Conservation (phyloP, 192 early-diverging fungal genomes). For the Mycoemilia scoparia region DNA sequence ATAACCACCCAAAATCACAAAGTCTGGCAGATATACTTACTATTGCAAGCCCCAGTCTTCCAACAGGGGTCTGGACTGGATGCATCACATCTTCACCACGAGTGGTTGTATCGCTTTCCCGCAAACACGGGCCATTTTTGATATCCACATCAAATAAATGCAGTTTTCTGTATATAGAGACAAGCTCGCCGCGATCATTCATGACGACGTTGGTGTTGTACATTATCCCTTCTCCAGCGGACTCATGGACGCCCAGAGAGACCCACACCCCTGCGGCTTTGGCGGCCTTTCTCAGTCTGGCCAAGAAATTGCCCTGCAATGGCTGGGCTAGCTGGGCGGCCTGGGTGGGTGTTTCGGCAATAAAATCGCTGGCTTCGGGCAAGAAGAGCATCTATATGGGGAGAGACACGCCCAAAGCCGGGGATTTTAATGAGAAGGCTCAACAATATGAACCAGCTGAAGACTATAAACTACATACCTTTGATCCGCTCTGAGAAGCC, state of each 20-base stretch:
- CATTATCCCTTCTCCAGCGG: constrained; percentile 11
- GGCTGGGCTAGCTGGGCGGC: constrained; percentile 29
- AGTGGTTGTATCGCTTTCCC: constrained; percentile 9
- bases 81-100: constrained; percentile 8
- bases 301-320: constrained; percentile 35
- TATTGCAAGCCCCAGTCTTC: constrained; percentile 38
- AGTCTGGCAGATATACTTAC: no score
- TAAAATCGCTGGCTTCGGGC: constrained; percentile 72
- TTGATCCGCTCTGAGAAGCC: constrained; percentile 38
- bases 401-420: neutral
- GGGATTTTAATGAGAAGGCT: neutral
- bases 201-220: constrained; percentile 57
- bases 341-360: constrained; percentile 35
- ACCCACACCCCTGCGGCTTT: constrained; percentile 42
- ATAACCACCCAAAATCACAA: neutral
- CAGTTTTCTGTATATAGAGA: constrained; percentile 47
- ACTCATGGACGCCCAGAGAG: constrained; percentile 64
- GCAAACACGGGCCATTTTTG: constrained; percentile 20
- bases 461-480: constrained; percentile 12
- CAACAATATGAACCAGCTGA: neutral
- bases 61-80: constrained; percentile 28
- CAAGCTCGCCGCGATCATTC: constrained; percentile 33
- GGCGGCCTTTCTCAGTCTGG: constrained; percentile 38
- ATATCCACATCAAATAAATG: constrained; percentile 61
- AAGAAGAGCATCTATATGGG: constrained; percentile 69